phyloP scores from a whole-genome alignment of 1,284 basidiomycete genomes.

The Naganishia sp. region DNA sequence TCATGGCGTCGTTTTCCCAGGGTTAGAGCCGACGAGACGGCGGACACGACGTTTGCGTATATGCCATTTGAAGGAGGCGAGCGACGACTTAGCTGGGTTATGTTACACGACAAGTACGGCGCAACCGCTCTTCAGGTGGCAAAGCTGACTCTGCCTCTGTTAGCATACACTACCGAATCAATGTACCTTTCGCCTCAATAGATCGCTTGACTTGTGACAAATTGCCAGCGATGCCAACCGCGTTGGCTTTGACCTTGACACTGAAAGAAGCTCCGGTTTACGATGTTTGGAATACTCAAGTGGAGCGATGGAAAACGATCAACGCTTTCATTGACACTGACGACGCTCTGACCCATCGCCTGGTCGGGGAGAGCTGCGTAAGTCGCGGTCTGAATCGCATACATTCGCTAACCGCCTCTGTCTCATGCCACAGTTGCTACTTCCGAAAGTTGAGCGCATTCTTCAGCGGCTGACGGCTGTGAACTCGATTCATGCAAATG shows the following conservation, averaged over 20 bases:
- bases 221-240: not conserved
- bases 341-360: slow-evolving; percentile 18
- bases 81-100: slow-evolving; percentile 15
- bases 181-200: slow-evolving; percentile 12
- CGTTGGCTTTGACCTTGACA: slow-evolving; percentile 4
- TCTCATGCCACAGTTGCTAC: not conserved
- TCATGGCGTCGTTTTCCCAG: slow-evolving; percentile 15
- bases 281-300: not conserved
- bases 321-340: slow-evolving; percentile 9
- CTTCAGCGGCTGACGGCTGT: not conserved
- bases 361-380: slow-evolving; percentile 3
- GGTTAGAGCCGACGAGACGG: not conserved
- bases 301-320: slow-evolving; percentile 1
- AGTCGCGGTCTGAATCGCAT: not conserved
- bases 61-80: slow-evolving; percentile 15
- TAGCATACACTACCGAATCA: slow-evolving; percentile 18
- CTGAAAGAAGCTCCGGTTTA: slow-evolving; percentile 5
- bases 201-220: slow-evolving; percentile 6
- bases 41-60: slow-evolving; percentile 21
- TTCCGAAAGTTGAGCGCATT: slow-evolving; percentile 18
- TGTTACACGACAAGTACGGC: slow-evolving; percentile 18
- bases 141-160: not conserved
- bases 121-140: not conserved
- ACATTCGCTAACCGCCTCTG: not conserved
- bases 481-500: not conserved